These are phyloP conservation scores for Ettlia oleoabundans DNA, from an alignment of 139 green algal species.

Conservation along the genomic window DNA sequence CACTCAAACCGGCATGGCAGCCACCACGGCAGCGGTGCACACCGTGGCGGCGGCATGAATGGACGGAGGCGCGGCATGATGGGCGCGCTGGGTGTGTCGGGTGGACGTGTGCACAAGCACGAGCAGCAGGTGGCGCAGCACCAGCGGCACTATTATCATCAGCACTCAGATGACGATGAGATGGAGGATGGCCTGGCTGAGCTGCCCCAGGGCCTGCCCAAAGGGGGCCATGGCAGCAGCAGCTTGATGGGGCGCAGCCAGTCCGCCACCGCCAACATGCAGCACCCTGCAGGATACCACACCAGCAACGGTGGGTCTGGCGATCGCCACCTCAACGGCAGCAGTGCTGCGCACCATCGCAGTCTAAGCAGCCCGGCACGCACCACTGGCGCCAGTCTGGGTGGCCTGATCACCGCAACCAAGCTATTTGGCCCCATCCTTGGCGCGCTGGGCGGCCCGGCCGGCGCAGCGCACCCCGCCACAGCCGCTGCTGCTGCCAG, in stretches of 20 bases:
- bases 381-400: not conserved
- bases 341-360: not conserved
- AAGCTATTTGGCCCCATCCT: slow-evolving; percentile 32
- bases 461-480: not conserved
- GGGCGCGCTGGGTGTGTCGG: not conserved
- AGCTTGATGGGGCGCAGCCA: not conserved
- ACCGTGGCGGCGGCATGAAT: not conserved
- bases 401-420: not conserved
- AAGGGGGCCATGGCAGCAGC: not conserved
- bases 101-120: slow-evolving; percentile 1
- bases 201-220: too few relatives aligned
- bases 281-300: not conserved
- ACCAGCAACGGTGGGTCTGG: not conserved
- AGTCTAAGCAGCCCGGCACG: slow-evolving; percentile 2
- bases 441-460: slow-evolving; percentile 8
- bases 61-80: slow-evolving; percentile 4
- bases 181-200: not conserved
- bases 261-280: not conserved
- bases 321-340: not conserved
- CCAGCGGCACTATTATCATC: not conserved
- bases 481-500: not conserved
- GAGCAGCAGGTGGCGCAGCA: not conserved
- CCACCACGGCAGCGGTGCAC: not conserved
- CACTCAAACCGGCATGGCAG: not conserved
- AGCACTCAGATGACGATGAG: not conserved